A percentile compares a stretch with the other conserved stretches of the same genome.
These are phyloP conservation scores for Paramecium bursaria DNA, from an alignment of 73 alveolate genomes.

Conservation along the genomic window DNA sequence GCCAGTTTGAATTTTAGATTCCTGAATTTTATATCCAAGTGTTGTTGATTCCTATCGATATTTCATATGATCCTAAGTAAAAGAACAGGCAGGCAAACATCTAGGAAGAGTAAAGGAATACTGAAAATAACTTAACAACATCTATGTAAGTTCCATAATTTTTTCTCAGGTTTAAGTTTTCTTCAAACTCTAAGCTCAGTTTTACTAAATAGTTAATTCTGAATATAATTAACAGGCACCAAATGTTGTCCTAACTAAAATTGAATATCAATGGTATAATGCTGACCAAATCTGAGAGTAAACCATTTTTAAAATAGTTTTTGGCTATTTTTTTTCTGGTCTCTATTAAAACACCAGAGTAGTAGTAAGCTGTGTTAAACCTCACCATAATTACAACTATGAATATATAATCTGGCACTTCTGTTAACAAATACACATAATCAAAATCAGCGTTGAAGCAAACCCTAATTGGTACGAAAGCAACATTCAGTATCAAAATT, in stretches of 20 bases:
- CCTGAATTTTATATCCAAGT: constrained; percentile 54
- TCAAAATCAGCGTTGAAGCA: neutral
- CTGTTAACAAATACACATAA: neutral
- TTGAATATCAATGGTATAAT: constrained; percentile 1
- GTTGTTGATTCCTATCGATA: neutral
- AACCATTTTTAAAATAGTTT: constrained; percentile 31
- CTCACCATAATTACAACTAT: constrained; percentile 70
- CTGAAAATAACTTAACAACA: constrained; percentile 13
- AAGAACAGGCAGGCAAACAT: constrained; percentile 35
- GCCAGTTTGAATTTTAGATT: constrained; percentile 27
- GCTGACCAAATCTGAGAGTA: neutral
- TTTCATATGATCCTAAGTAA: constrained; percentile 1
- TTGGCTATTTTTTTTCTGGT: constrained; percentile 71
- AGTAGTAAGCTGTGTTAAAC: constrained; percentile 81
- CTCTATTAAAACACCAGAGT: constrained; percentile 74
- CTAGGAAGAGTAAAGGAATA: constrained; percentile 15
- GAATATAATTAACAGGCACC: neutral
- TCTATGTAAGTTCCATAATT: constrained; percentile 39
- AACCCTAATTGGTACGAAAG: constrained; percentile 9
- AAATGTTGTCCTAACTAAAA: neutral
- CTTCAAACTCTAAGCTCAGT: neutral
- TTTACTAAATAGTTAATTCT: constrained; percentile 10
- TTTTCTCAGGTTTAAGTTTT: constrained; percentile 13
- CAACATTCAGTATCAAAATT: constrained; percentile 22
- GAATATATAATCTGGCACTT: constrained; percentile 69